Evolutionary conservation across 2,329 filamentous ascomycete species (phyloP).

Genomic region (Colletotrichum tropicicola): DNA sequence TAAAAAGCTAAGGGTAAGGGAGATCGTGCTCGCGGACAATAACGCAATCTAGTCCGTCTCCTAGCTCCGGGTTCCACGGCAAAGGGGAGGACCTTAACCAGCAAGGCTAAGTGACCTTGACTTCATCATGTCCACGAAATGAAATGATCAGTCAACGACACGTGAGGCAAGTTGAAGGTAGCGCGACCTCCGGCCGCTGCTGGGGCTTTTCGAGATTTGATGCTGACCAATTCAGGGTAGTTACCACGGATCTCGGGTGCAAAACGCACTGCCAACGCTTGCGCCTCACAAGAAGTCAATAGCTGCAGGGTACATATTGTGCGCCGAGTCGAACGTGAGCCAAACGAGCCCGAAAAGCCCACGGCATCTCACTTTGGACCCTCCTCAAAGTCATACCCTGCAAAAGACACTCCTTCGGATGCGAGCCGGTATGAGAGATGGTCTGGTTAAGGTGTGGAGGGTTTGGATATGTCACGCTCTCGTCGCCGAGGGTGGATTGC

Average conservation of each 20-base stretch:
- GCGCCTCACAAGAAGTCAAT: not conserved
- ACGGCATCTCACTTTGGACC: not conserved
- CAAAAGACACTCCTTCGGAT: not conserved
- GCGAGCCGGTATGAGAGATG: slow-evolving; percentile 1
- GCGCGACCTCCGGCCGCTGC: not conserved
- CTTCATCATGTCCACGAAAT: not conserved
- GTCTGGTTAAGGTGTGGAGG: slow-evolving; percentile 1
- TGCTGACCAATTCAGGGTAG: not conserved
- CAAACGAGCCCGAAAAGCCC: not conserved
- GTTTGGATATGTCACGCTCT: not conserved
- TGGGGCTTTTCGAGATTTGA: not conserved
- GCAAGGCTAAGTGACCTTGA: not conserved
- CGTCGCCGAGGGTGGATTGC: not conserved
- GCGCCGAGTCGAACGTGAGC: too few relatives aligned
- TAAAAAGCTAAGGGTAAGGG: not conserved
- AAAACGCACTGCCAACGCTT: not conserved
- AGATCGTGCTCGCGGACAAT: not conserved
- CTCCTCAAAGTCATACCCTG: not conserved
- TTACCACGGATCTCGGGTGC: not conserved
- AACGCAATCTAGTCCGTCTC: not conserved
- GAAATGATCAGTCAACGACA: not conserved
- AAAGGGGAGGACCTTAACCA: not conserved
- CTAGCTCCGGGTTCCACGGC: not conserved
- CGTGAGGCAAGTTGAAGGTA: not conserved
- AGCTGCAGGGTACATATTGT: too few relatives aligned